Percentiles rank a stretch among this genome's conserved stretches.
Conservation (phyloP, 1,139 yeast species). For the Scheffersomyces lignicola region DNA sequence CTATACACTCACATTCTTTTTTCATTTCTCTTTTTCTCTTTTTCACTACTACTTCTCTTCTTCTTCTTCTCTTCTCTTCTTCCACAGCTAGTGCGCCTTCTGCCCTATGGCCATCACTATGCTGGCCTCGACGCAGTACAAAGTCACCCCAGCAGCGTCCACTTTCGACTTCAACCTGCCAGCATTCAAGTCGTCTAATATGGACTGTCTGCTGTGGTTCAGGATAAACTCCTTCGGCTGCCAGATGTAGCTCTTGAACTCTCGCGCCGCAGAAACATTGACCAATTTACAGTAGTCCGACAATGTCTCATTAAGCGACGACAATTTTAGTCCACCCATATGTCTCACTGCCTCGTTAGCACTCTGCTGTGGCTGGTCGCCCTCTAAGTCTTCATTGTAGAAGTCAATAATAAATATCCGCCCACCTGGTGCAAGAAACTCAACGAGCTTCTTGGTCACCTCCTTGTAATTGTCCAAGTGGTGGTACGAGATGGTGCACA, state of each 20-base stretch:
- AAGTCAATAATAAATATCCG: slow-evolving; percentile 38
- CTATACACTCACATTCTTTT: no score
- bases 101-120: slow-evolving; percentile 30
- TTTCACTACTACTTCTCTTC: no score
- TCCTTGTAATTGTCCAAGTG: slow-evolving; percentile 34
- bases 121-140: slow-evolving; percentile 20
- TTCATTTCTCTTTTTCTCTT: no score
- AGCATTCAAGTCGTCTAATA: slow-evolving; percentile 14
- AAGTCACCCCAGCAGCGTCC: slow-evolving; percentile 12
- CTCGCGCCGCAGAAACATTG: slow-evolving; percentile 24
- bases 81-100: no score
- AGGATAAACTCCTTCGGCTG: slow-evolving; percentile 21
- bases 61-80: no score
- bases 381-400: slow-evolving; percentile 32
- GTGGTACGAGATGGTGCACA: slow-evolving; percentile 42
- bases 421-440: slow-evolving; percentile 36
- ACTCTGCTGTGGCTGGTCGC: slow-evolving; percentile 3
- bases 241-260: slow-evolving; percentile 24
- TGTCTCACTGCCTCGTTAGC: slow-evolving; percentile 26
- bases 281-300: slow-evolving; percentile 21
- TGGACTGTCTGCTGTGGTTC: slow-evolving; percentile 22
- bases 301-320: slow-evolving; percentile 23
- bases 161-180: slow-evolving; percentile 17
- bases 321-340: slow-evolving; percentile 35
- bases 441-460: slow-evolving; percentile 31